Percentiles rank a stretch among this genome's conserved stretches.
Conservation (phyloP, 331 rosid species). For the Quercus lobata region DNA sequence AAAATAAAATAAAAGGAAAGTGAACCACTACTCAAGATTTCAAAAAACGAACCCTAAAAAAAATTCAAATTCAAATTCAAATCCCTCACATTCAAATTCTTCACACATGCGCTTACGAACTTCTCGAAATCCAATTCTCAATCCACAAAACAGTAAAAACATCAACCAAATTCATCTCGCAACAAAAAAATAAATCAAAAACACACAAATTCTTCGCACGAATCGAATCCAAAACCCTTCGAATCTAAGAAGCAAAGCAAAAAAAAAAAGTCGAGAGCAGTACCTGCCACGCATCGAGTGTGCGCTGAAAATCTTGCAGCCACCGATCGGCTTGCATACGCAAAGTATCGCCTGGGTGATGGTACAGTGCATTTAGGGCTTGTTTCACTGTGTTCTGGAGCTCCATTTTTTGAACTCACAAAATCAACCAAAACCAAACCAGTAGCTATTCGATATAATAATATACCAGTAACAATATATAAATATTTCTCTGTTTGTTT, state of each 20-base stretch:
- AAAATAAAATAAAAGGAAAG: background rate
- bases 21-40: too few species aligned
- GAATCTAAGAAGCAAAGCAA: slow-evolving; percentile 8
- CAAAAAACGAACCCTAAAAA: too few species aligned
- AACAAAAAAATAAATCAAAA: background rate
- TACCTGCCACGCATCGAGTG: slow-evolving; percentile 99
- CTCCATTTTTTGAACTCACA: slow-evolving; percentile 57
- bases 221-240: slow-evolving; percentile 13
- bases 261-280: background rate
- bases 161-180: background rate
- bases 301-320: slow-evolving; percentile 91
- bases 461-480: background rate
- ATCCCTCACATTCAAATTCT: too few species aligned
- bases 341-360: slow-evolving; percentile 86
- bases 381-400: slow-evolving; percentile 90
- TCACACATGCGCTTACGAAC: too few species aligned
- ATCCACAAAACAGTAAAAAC: background rate
- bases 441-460: slow-evolving; percentile 14
- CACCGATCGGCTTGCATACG: slow-evolving; percentile 98
- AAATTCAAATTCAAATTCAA: background rate
- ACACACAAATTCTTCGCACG: background rate
- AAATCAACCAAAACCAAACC: background rate
- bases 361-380: slow-evolving; percentile 99
- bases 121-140: background rate
- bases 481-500: background rate